phyloP scores from a whole-genome alignment of 176 grass and related monocot genomes.

The Phragmites australis region DNA sequence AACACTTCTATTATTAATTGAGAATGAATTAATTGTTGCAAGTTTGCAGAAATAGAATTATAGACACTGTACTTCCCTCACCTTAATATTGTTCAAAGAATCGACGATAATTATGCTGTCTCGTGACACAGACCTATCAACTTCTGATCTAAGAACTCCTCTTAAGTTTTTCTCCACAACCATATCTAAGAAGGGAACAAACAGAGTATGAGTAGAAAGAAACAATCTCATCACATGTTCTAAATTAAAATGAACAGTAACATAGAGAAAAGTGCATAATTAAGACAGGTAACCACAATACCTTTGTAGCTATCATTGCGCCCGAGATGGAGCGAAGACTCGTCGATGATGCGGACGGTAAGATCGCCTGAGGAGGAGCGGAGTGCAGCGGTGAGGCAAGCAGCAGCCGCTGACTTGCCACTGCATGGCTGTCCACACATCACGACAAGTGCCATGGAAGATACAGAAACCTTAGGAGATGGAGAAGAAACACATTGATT shows the following conservation, averaged over 20 bases:
- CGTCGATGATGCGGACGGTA: constrained; percentile 65
- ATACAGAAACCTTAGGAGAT: constrained; percentile 17
- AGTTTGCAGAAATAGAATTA: constrained; percentile 1
- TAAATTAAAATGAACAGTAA: not conserved
- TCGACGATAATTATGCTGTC: constrained; percentile 85
- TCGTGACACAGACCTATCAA: constrained; percentile 83
- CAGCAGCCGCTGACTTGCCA: constrained; percentile 71
- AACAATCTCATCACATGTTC: not conserved
- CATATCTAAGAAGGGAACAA: constrained; percentile 68
- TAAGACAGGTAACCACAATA: not conserved
- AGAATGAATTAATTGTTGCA: not conserved
- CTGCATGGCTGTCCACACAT: constrained; percentile 97
- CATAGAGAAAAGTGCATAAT: not conserved
- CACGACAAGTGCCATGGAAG: constrained; percentile 75
- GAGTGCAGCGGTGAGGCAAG: constrained; percentile 59
- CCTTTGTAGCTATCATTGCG: constrained; percentile 84
- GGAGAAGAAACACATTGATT: not conserved
- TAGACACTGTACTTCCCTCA: constrained; percentile 20
- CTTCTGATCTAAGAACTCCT: constrained; percentile 91
- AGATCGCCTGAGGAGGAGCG: constrained; percentile 26
- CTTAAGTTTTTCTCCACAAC: constrained; percentile 87
- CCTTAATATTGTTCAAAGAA: constrained; percentile 96
- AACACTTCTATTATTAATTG: not conserved
- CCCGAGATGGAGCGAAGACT: constrained; percentile 85
- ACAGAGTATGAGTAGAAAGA: not conserved